phyloP scores from a whole-genome alignment of 78 protist genomes.

The Creolimax fragrantissima region DNA sequence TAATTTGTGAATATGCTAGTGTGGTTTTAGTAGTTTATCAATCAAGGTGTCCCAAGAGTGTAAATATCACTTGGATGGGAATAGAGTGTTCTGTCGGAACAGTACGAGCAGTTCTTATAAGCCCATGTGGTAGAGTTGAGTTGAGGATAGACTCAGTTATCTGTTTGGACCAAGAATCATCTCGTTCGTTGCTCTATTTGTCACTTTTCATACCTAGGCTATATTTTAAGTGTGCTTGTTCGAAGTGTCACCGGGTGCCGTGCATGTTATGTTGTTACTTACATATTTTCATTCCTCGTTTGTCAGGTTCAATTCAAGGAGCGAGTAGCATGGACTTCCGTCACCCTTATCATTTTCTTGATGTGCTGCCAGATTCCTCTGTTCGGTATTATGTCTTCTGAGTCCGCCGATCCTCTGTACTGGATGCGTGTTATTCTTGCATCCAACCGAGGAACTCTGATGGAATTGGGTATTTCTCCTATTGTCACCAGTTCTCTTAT shows the following conservation, averaged over 20 bases:
- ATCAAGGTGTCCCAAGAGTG: no score
- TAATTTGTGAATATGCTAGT: not conserved
- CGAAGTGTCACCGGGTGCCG: no score
- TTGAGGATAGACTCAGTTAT: no score
- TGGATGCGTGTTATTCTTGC: conserved; percentile 98
- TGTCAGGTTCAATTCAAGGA: conserved; percentile 69
- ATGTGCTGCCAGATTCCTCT: conserved; percentile 97
- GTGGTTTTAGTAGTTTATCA: not conserved
- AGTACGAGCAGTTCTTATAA: no score
- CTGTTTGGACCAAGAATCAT: no score
- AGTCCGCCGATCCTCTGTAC: conserved; percentile 47
- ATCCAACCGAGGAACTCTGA: conserved; percentile 97
- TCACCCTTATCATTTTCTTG: conserved; percentile 91
- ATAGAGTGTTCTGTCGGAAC: no score
- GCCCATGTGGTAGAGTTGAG: no score
- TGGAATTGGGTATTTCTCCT: conserved; percentile 99
- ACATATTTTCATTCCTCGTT: not conserved
- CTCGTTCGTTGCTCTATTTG: no score
- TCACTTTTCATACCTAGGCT: no score
- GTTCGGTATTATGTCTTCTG: conserved; percentile 79
- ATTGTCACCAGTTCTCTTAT: conserved; percentile 93
- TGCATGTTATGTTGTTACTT: no score
- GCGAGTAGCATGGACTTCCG: conserved; percentile 88
- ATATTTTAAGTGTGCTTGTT: no score
- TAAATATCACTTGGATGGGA: no score